These are phyloP conservation scores for Aristolochia fimbriata DNA, from an alignment of 164 flowering plant genomes.

Conservation along the genomic window DNA sequence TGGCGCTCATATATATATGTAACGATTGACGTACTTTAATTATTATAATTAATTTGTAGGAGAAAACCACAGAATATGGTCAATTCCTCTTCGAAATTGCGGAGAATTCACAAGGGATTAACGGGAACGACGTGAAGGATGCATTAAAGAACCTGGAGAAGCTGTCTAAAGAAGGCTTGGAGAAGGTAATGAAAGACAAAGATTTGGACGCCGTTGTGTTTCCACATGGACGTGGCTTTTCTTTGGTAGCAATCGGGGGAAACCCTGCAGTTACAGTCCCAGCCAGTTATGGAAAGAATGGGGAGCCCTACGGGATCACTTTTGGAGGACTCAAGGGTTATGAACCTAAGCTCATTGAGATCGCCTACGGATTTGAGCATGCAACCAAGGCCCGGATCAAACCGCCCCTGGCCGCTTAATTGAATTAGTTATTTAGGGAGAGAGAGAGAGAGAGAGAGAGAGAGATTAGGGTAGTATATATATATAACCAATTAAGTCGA, in stretches of 20 bases:
- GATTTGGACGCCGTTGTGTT: constrained; percentile 42
- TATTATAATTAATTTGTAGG: no score
- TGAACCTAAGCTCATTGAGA: constrained; percentile 36
- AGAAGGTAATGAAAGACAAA: constrained; percentile 31
- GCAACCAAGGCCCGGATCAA: constrained; percentile 34
- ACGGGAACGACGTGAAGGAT: constrained; percentile 11
- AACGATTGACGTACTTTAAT: no score
- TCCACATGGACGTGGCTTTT: not conserved
- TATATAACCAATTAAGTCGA: no score
- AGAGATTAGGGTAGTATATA: no score
- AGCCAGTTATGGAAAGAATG: constrained; percentile 33
- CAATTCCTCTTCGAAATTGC: constrained; percentile 16
- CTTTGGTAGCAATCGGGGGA: constrained; percentile 38
- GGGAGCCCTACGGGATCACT: constrained; percentile 38
- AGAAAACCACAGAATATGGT: constrained; percentile 18
- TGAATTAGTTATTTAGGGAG: no score
- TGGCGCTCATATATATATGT: no score
- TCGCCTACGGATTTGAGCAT: constrained; percentile 50
- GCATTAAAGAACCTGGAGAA: constrained; percentile 17
- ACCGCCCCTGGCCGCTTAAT: no score
- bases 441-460: no score
- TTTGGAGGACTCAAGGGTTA: constrained; percentile 43
- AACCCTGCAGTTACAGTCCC: constrained; percentile 45
- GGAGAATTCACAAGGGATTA: constrained; percentile 25
- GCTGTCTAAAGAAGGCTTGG: constrained; percentile 24